Percentiles rank a stretch among this genome's conserved stretches.
These are phyloP conservation scores for Polyplosphaeria fusca DNA, from an alignment of 495 filamentous ascomycete genomes.

Conservation along the genomic window DNA sequence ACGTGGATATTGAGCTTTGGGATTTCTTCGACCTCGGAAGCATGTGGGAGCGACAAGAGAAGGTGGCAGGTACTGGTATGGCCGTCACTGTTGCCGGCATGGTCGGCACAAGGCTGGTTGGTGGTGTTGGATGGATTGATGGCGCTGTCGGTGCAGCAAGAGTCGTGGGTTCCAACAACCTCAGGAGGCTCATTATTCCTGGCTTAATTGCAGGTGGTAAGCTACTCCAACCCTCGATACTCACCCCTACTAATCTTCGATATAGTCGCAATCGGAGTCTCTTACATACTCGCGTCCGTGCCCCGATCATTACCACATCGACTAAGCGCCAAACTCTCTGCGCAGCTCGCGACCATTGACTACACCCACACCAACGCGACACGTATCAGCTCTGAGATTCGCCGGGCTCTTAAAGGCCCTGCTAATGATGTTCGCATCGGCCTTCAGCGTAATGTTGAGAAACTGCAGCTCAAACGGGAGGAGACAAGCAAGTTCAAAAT, in stretches of 20 bases:
- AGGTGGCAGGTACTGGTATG: conserved; percentile 86
- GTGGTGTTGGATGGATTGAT: conserved; percentile 85
- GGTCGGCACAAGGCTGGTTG: conserved; percentile 73
- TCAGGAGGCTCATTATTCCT: conserved; percentile 78
- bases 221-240: conserved; percentile 35
- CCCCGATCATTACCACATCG: conserved; percentile 84
- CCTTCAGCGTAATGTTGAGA: conserved; percentile 76
- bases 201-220: conserved; percentile 73
- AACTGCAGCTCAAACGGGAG: conserved; percentile 70
- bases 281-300: conserved; percentile 79
- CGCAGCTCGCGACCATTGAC: conserved; percentile 74
- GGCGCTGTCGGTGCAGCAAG: conserved; percentile 75
- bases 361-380: conserved; percentile 86
- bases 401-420: conserved; percentile 80
- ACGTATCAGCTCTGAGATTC: conserved; percentile 77
- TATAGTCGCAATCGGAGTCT: conserved; percentile 65
- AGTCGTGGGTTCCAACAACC: conserved; percentile 77
- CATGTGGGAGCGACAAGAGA: conserved; percentile 87
- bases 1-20: conserved; percentile 80
- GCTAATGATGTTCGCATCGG: conserved; percentile 75
- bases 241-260: not conserved
- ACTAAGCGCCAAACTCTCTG: conserved; percentile 76
- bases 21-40: conserved; percentile 89
- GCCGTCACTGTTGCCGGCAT: conserved; percentile 89
- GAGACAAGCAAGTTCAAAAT: conserved; percentile 62